Percentiles rank a stretch among this genome's conserved stretches.
phyloP scores from a whole-genome alignment of 345 rosid species.

The Eucalyptus urophylla region DNA sequence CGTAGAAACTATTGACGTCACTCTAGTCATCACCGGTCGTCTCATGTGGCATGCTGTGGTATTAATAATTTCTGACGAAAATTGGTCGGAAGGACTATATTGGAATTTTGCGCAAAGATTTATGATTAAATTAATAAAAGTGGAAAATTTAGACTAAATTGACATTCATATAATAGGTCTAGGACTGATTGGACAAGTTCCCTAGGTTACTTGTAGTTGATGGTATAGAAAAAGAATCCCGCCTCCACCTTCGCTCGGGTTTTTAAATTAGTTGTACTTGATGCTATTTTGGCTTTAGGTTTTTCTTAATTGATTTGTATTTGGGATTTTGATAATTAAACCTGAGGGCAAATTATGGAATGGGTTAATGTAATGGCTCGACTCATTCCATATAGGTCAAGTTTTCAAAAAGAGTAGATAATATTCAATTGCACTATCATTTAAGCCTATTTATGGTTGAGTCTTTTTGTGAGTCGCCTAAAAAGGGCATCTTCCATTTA shows the following conservation, averaged over 20 bases:
- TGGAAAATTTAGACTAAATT: not conserved
- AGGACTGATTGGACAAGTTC: not conserved
- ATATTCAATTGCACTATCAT: not conserved
- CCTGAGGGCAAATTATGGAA: not conserved
- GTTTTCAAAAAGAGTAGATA: not conserved
- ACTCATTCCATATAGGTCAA: not conserved
- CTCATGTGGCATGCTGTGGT: rapidly evolving
- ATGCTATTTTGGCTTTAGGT: not conserved
- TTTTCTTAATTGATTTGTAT: not conserved
- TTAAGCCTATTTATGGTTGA: not conserved
- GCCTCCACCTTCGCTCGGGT: rapidly evolving
- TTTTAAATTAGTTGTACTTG: not conserved
- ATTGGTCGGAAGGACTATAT: not conserved
- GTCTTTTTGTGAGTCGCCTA: not conserved
- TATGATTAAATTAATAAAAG: not conserved
- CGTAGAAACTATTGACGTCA: rapidly evolving
- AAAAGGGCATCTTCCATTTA: not conserved
- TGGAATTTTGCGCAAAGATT: rapidly evolving
- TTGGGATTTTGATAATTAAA: not conserved
- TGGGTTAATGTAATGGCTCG: not conserved
- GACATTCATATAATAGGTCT: not conserved
- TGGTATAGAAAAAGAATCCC: not conserved
- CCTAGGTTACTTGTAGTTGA: not conserved
- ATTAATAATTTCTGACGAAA: not conserved
- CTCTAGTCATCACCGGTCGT: rapidly evolving